A percentile compares a stretch with the other conserved stretches of the same genome.
These are phyloP conservation scores for Coemansia sp. DNA, from an alignment of 192 early-diverging fungal genomes.

Conservation along the genomic window DNA sequence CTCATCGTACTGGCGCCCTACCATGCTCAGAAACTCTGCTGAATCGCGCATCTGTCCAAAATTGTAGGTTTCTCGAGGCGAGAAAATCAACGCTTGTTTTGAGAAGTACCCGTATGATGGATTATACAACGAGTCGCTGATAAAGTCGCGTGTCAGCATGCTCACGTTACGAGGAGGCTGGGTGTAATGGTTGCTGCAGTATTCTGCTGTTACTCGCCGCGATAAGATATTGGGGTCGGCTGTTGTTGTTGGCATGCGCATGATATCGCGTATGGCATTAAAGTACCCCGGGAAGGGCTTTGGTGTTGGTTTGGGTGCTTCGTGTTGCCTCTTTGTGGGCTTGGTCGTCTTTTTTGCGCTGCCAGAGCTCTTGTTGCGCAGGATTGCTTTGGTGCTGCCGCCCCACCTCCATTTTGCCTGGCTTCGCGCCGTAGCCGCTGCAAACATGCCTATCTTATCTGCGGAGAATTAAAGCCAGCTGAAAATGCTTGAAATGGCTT, in stretches of 20 bases:
- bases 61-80: conserved; percentile 58
- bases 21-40: conserved; percentile 66
- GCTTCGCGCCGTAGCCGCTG: too few relatives aligned
- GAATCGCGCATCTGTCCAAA: conserved; percentile 65
- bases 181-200: conserved; percentile 23
- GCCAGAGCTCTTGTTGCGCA: too few relatives aligned
- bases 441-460: too few relatives aligned
- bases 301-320: background rate
- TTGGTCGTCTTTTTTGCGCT: too few relatives aligned
- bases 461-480: too few relatives aligned
- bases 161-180: conserved; percentile 55
- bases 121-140: conserved; percentile 94
- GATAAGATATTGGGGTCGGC: conserved; percentile 34
- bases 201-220: conserved; percentile 34
- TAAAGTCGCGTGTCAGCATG: conserved; percentile 86
- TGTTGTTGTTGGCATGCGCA: conserved; percentile 41
- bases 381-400: too few relatives aligned
- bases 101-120: conserved; percentile 97
- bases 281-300: conserved; percentile 27
- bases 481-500: too few relatives aligned
- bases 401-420: too few relatives aligned
- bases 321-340: too few relatives aligned
- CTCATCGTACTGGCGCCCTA: conserved; percentile 74
- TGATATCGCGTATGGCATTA: conserved; percentile 33
- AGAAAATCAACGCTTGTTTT: conserved; percentile 84